Evolutionary conservation across 177 flowering plant genomes (phyloP).

Genomic region (Vitis hybrid): DNA sequence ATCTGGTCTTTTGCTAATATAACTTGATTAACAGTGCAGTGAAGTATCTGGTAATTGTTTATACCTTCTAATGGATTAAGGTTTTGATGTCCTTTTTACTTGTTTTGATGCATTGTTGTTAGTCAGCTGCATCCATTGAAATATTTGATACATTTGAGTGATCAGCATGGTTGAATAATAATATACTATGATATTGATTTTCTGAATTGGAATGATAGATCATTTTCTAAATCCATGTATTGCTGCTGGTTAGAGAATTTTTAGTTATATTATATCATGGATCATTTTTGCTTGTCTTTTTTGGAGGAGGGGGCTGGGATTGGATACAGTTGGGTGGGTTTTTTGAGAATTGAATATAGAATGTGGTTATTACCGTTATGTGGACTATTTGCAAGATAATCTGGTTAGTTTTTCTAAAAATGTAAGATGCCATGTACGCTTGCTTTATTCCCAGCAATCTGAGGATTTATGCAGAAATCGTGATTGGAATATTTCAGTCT

Average conservation of each 20-base stretch:
- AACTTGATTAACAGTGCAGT: neutral
- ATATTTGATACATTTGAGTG: neutral
- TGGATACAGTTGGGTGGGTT: neutral
- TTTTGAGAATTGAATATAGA: no score
- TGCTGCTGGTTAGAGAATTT: no score
- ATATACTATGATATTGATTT: neutral
- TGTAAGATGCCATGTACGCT: no score
- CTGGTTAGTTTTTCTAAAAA: no score
- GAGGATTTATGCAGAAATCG: no score
- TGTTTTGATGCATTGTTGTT: neutral
- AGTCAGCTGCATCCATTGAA: neutral
- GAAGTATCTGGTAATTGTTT: constrained; percentile 5
- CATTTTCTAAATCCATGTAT: neutral
- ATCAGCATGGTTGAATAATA: neutral
- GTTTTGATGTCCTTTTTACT: neutral
- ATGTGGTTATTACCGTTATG: neutral
- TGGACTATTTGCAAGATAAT: neutral
- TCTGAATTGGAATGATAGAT: no score
- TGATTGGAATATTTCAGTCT: no score
- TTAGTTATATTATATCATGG: neutral
- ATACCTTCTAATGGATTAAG: neutral
- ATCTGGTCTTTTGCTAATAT: neutral
- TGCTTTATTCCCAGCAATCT: no score
- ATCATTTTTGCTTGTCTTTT: neutral
- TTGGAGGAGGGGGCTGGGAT: neutral